These are phyloP conservation scores for Lactarius pseudohatsudake DNA, from an alignment of 768 basidiomycete genomes.

Conservation along the genomic window DNA sequence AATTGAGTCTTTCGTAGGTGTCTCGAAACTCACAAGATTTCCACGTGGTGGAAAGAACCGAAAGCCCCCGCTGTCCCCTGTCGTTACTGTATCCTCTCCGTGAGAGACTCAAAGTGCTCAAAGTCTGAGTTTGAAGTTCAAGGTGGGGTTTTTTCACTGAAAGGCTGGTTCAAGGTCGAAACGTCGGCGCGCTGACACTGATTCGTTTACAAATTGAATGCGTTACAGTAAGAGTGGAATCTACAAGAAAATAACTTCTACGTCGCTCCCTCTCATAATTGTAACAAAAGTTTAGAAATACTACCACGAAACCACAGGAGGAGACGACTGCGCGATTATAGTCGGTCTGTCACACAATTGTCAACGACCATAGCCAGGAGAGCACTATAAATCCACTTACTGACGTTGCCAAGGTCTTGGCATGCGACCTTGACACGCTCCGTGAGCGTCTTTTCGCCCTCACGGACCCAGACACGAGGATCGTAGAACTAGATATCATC, in stretches of 20 bases:
- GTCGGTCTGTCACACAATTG: constrained; percentile 6
- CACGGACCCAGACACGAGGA: constrained; percentile 97
- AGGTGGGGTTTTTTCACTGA: too few relatives aligned
- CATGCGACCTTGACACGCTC: constrained; percentile 94
- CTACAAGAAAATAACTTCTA: constrained; percentile 8
- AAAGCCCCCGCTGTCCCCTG: too few relatives aligned
- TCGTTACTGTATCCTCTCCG: too few relatives aligned
- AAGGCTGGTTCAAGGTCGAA: too few relatives aligned
- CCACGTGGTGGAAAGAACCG: too few relatives aligned
- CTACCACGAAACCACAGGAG: not conserved
- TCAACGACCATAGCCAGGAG: not conserved
- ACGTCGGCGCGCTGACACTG: too few relatives aligned
- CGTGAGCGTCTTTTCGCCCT: constrained; percentile 91
- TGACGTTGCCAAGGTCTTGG: constrained; percentile 71
- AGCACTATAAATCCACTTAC: constrained; percentile 18
- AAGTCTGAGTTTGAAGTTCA: too few relatives aligned
- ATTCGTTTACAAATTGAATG: not conserved
- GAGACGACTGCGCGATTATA: constrained; percentile 2
- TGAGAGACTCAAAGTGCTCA: too few relatives aligned
- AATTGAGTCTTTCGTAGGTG: too few relatives aligned
- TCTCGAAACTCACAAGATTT: too few relatives aligned
- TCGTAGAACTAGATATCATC: constrained; percentile 71
- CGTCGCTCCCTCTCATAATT: not conserved
- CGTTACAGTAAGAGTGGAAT: not conserved
- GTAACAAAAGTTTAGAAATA: not conserved